phyloP scores from a whole-genome alignment of 208 protist genomes.

The Wallacemonas sp. region DNA sequence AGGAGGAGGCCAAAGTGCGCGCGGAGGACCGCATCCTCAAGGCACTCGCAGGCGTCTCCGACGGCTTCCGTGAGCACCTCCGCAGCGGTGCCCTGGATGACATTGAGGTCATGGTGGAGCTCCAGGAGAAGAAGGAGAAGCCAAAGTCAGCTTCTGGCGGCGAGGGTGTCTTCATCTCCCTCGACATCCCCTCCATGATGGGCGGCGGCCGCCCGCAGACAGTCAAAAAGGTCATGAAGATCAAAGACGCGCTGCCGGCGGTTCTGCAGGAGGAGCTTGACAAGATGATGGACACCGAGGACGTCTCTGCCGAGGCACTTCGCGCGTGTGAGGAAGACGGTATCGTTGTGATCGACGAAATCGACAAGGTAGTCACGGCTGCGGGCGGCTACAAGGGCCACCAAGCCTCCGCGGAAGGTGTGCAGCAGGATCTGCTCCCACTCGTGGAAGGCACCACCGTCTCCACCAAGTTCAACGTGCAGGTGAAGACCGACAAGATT shows the following conservation, averaged over 20 bases:
- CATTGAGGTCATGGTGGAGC: conserved; percentile 91
- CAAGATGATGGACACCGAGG: conserved; percentile 93
- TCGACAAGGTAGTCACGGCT: conserved; percentile 97
- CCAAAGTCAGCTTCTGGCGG: conserved; percentile 66
- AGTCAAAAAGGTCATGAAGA: conserved; percentile 93
- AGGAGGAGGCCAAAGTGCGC: conserved; percentile 76
- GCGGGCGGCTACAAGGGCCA: conserved; percentile 87
- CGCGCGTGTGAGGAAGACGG: conserved; percentile 96
- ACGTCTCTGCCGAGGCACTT: conserved; percentile 93
- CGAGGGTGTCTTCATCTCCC: conserved; percentile 85
- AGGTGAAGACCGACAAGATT: conserved; percentile 98
- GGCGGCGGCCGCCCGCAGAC: conserved; percentile 68
- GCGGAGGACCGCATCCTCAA: conserved; percentile 91
- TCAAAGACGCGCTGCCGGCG: conserved; percentile 92
- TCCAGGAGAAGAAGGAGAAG: conserved; percentile 92
- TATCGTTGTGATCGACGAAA: conserved; percentile 99
- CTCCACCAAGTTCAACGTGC: conserved; percentile 96
- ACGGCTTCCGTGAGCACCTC: conserved; percentile 94
- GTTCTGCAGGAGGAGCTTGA: conserved; percentile 94
- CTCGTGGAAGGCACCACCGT: conserved; percentile 97
- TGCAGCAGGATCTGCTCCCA: conserved; percentile 98
- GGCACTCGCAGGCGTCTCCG: conserved; percentile 84
- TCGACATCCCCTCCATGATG: conserved; percentile 88
- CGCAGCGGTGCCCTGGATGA: conserved; percentile 91
- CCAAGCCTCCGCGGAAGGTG: conserved; percentile 95